Conservation (phyloP, 352 stramenopile species). For the Pythium brachiatum region DNA sequence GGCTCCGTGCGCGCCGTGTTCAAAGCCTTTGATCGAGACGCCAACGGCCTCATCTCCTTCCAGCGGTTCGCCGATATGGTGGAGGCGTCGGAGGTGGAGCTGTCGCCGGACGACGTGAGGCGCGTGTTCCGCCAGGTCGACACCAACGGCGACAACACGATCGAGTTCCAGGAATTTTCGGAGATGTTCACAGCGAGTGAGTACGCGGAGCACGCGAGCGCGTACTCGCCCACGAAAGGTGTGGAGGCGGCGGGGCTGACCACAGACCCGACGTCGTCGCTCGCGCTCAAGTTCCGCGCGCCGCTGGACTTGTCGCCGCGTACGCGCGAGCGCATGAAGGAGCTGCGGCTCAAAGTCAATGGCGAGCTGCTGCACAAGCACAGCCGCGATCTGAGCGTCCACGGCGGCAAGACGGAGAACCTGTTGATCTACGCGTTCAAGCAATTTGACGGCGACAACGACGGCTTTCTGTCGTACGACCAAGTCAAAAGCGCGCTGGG, state of each 20-base stretch:
- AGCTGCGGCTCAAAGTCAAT: constrained; percentile 58
- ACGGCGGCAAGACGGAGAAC: constrained; percentile 62
- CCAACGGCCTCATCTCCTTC: constrained; percentile 65
- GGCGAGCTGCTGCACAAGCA: constrained; percentile 58
- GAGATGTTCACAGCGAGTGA: constrained; percentile 60
- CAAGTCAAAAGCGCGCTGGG: constrained; percentile 62
- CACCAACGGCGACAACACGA: constrained; percentile 65
- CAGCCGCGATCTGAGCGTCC: constrained; percentile 47
- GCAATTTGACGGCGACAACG: constrained; percentile 72
- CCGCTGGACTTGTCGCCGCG: constrained; percentile 60
- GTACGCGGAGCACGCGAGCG: constrained; percentile 28
- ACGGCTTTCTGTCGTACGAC: constrained; percentile 71
- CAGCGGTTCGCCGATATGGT: constrained; percentile 76
- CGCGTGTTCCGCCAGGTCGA: constrained; percentile 59
- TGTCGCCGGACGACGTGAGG: constrained; percentile 39
- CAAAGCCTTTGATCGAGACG: constrained; percentile 64
- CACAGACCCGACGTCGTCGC: constrained; percentile 47
- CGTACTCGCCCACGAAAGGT: constrained; percentile 35
- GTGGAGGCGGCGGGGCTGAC: constrained; percentile 14
- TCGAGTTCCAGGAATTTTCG: constrained; percentile 71
- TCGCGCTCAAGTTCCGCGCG: constrained; percentile 65
- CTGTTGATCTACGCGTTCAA: constrained; percentile 77
- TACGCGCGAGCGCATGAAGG: constrained; percentile 59
- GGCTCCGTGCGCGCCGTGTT: constrained; percentile 78
- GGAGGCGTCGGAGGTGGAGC: constrained; percentile 57